Evolutionary conservation across 805 yeast species (phyloP), one percentile per base, ranked within the genome.

Genomic region (Hanseniaspora nectarophila): DNA sequence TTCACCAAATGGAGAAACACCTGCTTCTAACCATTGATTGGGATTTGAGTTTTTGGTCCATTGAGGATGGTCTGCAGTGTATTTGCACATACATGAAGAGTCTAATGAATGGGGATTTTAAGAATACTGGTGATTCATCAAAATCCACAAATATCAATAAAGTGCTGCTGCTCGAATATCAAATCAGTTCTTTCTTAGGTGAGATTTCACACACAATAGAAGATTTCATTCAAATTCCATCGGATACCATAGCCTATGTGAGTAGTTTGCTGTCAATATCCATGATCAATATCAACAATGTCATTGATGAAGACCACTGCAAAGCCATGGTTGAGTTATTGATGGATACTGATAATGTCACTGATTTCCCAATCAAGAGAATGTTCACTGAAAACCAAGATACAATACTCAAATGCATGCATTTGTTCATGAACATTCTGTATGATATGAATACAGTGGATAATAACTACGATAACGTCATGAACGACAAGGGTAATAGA

Each of bases 1-100:
- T 79, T 62, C 69, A 74, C 23, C 92, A 84, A 64, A 85, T 85
- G 92, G 95, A 85, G 66, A 70, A 76, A 57, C 94, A 85, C 61
- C 76, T 85, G 15, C 70, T 85, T 54, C 67, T 74, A 26, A 82
- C 92, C 0, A 70, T 86, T 55, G 78, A 81, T 52, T 85, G 94
- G 94, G 67, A 73, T 6, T 54, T 66, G 12, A 58, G 61, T 7
- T 45, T 55, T n/a, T 56, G 60, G 23, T 55, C 57, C 16, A 54
- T 61, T 1, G 56, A 56, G 37, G 62, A 60, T 16, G 20, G 56
- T 28, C 45, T 57, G 18, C 57, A 58, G 35, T 55, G 57, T 33
- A 42, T 45, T 10, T 48, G 46, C 24, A 37, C 47, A 2, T 32
- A 20, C 7, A 24, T 39, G 34, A 37, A 39, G 34, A 44, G 16